Evolutionary conservation across 306 rosid genomes (phyloP).

Genomic region (Dalbergia oliveri): DNA sequence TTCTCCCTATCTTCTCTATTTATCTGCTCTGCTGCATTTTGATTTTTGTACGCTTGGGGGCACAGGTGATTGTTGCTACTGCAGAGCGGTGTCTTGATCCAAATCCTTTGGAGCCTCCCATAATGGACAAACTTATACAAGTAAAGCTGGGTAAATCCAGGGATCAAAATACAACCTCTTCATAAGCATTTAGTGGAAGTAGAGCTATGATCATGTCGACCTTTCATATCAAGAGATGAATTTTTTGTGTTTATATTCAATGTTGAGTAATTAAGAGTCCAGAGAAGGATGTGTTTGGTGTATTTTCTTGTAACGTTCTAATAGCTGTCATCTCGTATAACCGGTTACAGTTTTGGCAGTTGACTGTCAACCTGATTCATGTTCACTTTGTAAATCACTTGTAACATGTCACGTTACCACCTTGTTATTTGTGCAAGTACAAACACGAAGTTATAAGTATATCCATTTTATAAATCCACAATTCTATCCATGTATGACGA

Average conservation of each 20-base stretch:
- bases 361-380: constrained; percentile 7
- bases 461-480: not conserved
- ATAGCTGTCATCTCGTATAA: constrained; percentile 21
- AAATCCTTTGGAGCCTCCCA: constrained; percentile 83
- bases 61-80: constrained; percentile 89
- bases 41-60: constrained; percentile 24
- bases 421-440: constrained; percentile 22
- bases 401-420: constrained; percentile 41
- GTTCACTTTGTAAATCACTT: constrained; percentile 46
- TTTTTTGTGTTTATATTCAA: not conserved
- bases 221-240: not conserved
- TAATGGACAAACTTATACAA: constrained; percentile 85
- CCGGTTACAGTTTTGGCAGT: constrained; percentile 38
- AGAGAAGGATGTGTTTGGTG: constrained; percentile 11
- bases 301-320: not conserved
- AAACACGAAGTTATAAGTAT: not conserved
- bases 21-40: constrained; percentile 6
- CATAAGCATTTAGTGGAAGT: constrained; percentile 42
- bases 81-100: constrained; percentile 96
- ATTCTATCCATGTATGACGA: not conserved
- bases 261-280: constrained; percentile 19
- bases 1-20: constrained; percentile 17
- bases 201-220: constrained; percentile 23
- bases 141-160: constrained; percentile 74
- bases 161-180: constrained; percentile 59